Evolutionary conservation across 345 rosid species (phyloP), one percentile per base, ranked within the genome.

Genomic region (Geranium brycei): DNA sequence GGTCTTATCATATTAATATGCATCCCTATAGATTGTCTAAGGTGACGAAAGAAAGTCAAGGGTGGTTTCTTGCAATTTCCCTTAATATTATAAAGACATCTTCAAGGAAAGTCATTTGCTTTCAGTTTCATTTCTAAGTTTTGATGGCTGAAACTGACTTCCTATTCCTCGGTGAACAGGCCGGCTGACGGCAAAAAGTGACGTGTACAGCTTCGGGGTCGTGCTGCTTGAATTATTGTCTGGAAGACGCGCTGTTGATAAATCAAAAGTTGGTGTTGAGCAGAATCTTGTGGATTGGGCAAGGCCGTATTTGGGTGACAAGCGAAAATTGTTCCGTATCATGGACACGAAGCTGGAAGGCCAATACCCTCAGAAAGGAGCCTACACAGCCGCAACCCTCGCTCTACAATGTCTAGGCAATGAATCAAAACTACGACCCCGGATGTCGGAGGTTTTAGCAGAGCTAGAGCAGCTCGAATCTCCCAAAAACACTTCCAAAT

Each of bases 321-420:
- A 79, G 70, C 73, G 97, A 61, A 93, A 85, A 73, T 77, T 93
- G 32, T 93, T 87, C 71, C 69, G 99, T 19, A 83, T 93, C 57
- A 93, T 93, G 99, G 99, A 93, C 81, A 93, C 96, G 10, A 90
- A 79, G 65, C 64, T 93, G 80, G 99, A 89, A 7, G 99, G 97
- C 13, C 99, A 93, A 65, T 93, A 93, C 72, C 90, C 96, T 61
- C 95, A 88, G 79, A 93, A 90, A 78, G 87, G 78, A 63, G 95
- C 99, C 56, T 70, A 64, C 60, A 80, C 78, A 63, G 95, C 97
- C 57, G 97, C 99, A 10, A 78, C 61, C 69, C 82, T 93, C 38
- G 99, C 99, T 59, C 68, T 80, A 53, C 90, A 65, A 47, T 93
- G 99, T 76, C 77, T 88, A 61, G 74, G 62, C 68, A 38, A 32